These are phyloP conservation scores for Hyphodiscus hymeniophilus DNA, from an alignment of 495 filamentous ascomycete species.

Conservation along the genomic window DNA sequence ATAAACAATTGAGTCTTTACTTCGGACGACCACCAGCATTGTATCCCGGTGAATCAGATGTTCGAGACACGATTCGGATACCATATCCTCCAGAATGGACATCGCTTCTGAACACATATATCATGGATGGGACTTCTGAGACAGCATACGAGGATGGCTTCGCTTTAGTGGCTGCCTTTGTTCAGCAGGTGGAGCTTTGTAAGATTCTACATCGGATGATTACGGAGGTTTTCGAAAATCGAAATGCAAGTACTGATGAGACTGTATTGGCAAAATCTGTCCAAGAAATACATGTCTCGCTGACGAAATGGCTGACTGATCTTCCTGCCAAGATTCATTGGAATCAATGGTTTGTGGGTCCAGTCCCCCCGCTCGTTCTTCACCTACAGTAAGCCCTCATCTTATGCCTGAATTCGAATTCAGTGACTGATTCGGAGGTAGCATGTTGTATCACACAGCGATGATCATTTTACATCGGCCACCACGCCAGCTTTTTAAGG, in stretches of 20 bases:
- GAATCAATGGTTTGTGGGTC: conserved; percentile 26
- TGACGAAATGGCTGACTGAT: conserved; percentile 25
- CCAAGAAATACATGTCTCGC: conserved; percentile 23
- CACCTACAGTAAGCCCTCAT: conserved; percentile 25
- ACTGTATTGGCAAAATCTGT: conserved; percentile 22
- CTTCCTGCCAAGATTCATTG: conserved; percentile 26
- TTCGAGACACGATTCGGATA: conserved; percentile 26
- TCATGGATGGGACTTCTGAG: conserved; percentile 19
- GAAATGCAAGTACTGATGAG: conserved; percentile 19
- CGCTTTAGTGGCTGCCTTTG: conserved; percentile 20
- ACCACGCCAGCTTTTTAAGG: conserved; percentile 21
- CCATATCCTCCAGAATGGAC: conserved; percentile 20
- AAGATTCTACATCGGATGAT: conserved; percentile 30
- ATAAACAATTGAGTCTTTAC: conserved; percentile 27
- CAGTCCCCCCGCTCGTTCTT: conserved; percentile 23
- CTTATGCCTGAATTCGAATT: not conserved
- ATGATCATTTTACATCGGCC: conserved; percentile 30
- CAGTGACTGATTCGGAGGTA: too few relatives aligned
- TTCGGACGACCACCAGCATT: conserved; percentile 28
- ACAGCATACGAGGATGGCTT: conserved; percentile 26
- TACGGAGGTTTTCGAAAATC: conserved; percentile 29
- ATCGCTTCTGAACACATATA: conserved; percentile 22
- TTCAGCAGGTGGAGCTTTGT: conserved; percentile 25
- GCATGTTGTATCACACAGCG: conserved; percentile 27
- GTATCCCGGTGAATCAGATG: conserved; percentile 26